Conservation (phyloP, 139 green algal genomes). For the Parachlorella kessleri region DNA sequence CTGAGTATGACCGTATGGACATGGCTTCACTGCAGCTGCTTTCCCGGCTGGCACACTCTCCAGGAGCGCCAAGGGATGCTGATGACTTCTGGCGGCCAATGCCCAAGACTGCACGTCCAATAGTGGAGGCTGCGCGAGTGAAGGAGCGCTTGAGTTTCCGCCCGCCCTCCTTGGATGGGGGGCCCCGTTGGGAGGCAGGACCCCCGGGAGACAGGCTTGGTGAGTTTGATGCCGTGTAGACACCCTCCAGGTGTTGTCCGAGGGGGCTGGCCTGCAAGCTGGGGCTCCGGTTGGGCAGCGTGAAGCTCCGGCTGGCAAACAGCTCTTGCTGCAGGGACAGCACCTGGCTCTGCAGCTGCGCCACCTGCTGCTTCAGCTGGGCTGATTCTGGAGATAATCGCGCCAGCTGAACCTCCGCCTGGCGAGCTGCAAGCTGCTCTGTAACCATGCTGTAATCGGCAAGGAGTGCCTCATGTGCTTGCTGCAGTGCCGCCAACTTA, state of each 20-base stretch:
- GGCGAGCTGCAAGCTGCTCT: not conserved
- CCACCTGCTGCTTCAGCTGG: not conserved
- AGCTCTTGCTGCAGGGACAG: slow-evolving; percentile 25
- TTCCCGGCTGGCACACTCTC: too few relatives aligned
- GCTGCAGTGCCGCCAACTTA: not conserved
- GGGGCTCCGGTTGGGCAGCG: too few relatives aligned
- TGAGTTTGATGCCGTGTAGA: too few relatives aligned
- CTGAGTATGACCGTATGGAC: too few relatives aligned
- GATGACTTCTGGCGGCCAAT: too few relatives aligned
- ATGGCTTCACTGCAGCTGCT: too few relatives aligned
- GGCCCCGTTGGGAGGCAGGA: too few relatives aligned
- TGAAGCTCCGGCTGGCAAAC: not conserved
- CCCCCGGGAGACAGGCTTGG: too few relatives aligned
- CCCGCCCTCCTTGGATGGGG: not conserved
- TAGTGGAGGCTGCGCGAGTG: not conserved
- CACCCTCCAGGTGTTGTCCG: too few relatives aligned
- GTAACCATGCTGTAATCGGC: not conserved
- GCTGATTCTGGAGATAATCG: not conserved
- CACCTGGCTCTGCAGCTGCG: slow-evolving; percentile 17
- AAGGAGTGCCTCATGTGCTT: not conserved
- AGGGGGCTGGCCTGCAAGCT: too few relatives aligned
- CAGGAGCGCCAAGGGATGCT: too few relatives aligned
- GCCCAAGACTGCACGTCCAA: too few relatives aligned
- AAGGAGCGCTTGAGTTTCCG: not conserved
- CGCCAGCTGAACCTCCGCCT: not conserved